A percentile compares a stretch with the other conserved stretches of the same genome.
phyloP scores from a whole-genome alignment of 2,329 filamentous ascomycete species.

The Xylaria sp. region DNA sequence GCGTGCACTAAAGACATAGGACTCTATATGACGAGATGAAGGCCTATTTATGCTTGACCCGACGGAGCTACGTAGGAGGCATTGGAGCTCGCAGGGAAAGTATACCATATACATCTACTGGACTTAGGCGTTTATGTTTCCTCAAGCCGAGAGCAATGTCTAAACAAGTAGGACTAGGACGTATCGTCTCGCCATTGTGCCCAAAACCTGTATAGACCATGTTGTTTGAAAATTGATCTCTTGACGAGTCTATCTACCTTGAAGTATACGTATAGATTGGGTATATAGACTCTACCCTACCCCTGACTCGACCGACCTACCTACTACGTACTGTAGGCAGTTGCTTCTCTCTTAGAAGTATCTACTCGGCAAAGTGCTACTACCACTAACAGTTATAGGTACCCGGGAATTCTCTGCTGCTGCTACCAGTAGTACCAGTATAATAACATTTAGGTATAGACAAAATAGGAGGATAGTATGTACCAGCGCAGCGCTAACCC shows the following conservation, averaged over 20 bases:
- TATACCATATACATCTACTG: not conserved
- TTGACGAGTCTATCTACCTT: not conserved
- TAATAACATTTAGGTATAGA: not conserved
- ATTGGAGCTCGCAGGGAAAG: not conserved
- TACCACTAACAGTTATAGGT: not conserved
- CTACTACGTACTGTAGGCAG: no score
- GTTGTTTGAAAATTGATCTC: not conserved
- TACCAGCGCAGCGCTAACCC: not conserved
- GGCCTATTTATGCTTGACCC: no score
- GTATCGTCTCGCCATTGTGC: not conserved
- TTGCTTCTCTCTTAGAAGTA: no score
- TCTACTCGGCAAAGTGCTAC: not conserved
- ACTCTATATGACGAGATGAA: not conserved
- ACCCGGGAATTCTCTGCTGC: not conserved
- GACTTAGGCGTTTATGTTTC: not conserved
- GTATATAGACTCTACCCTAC: not conserved
- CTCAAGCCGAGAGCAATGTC: not conserved
- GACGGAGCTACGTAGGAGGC: not conserved
- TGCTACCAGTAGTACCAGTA: not conserved
- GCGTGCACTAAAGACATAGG: not conserved
- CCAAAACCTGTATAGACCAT: not conserved
- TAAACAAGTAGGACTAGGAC: not conserved
- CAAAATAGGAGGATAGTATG: not conserved
- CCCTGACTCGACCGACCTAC: conserved; percentile 6
- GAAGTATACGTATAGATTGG: not conserved